Conservation (phyloP, 2,329 filamentous ascomycete species). For the Cordyceps fumosorosea region DNA sequence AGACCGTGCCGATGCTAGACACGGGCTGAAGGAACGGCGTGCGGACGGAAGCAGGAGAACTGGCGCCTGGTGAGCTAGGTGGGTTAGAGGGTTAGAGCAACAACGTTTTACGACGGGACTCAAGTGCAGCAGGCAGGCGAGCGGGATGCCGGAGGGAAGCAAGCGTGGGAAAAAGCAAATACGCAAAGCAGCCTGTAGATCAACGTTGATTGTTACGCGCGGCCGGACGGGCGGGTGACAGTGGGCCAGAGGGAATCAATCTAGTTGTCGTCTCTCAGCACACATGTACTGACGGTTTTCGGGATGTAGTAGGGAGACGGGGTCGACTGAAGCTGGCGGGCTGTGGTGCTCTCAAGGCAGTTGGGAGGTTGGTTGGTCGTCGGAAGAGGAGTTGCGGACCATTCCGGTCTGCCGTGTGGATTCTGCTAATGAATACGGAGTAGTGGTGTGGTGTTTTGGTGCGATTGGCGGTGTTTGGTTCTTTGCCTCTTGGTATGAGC, state of each 20-base stretch:
- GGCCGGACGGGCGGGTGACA: neutral
- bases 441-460: neutral
- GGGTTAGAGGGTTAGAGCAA: neutral
- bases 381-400: slow-evolving; percentile 7
- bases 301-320: neutral
- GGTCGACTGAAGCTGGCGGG: slow-evolving; percentile 6
- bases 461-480: neutral
- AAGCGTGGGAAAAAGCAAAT: neutral
- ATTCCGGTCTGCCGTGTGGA: slow-evolving; percentile 5
- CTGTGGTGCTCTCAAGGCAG: neutral
- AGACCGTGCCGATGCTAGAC: neutral
- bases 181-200: neutral
- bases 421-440: neutral
- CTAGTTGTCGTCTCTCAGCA: no score
- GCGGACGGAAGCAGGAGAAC: neutral
- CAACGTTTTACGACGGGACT: neutral
- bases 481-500: neutral
- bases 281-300: neutral
- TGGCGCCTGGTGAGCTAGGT: neutral
- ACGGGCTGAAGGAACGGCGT: neutral
- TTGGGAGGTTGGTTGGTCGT: neutral
- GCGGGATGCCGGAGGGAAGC: neutral
- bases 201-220: neutral
- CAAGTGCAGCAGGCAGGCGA: neutral
- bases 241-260: neutral